Percentiles rank a stretch among this genome's conserved stretches.
These are phyloP conservation scores for Hyaloperonospora arabidopsidis DNA, from an alignment of 352 stramenopile genomes.

Conservation along the genomic window DNA sequence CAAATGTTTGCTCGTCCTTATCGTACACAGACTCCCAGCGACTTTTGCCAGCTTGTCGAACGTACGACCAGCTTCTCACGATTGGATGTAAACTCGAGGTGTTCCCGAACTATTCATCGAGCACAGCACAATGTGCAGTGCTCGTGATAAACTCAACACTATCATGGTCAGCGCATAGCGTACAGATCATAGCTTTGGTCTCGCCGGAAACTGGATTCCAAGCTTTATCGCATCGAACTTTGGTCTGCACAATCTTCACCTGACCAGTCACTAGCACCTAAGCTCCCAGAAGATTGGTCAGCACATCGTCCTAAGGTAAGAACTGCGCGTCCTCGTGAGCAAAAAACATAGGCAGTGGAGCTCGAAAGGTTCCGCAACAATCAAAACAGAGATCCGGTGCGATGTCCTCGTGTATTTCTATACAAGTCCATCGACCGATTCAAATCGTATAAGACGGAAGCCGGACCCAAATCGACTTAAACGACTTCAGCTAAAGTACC, in stretches of 20 bases:
- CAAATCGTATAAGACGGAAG: conserved; percentile 94
- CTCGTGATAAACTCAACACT: conserved; percentile 71
- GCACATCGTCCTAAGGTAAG: conserved; percentile 7
- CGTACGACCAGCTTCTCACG: conserved; percentile 60
- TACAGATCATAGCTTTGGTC: conserved; percentile 34
- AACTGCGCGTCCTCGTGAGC: conserved; percentile 60
- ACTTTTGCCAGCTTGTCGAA: conserved; percentile 32
- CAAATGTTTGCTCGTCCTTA: conserved; percentile 56
- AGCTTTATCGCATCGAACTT: conserved; percentile 50
- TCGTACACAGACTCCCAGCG: conserved; percentile 61
- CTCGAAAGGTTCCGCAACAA: conserved; percentile 95
- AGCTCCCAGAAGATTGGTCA: conserved; percentile 6
- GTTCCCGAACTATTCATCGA: conserved; percentile 49
- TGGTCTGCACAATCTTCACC: conserved; percentile 20
- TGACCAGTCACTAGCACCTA: conserved; percentile 9
- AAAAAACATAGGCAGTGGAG: conserved; percentile 45
- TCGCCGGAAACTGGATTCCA: conserved; percentile 55
- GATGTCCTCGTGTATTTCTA: conserved; percentile 58
- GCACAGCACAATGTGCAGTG: conserved; percentile 43
- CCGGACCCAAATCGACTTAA: conserved; percentile 91
- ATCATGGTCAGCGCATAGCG: conserved; percentile 45
- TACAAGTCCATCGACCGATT: conserved; percentile 83
- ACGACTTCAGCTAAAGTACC: conserved; percentile 58
- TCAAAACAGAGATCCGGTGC: conserved; percentile 93
- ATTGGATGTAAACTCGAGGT: conserved; percentile 53